Conservation (phyloP, 345 rosid genomes). For the Eucalyptus coolabah region DNA sequence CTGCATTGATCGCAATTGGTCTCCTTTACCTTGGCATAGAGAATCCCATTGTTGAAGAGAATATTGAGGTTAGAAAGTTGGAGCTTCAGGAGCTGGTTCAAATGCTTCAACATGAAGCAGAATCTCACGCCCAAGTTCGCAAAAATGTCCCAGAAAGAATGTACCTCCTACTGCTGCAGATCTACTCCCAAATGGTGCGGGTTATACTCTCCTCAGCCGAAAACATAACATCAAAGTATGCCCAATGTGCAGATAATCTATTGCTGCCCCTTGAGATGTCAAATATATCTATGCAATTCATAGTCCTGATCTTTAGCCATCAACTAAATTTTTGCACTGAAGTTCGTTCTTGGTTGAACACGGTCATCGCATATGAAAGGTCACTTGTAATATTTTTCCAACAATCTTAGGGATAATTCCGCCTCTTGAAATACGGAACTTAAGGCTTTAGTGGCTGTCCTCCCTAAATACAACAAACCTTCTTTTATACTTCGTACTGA, state of each 20-base stretch:
- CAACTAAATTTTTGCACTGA: neutral
- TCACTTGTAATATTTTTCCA: neutral
- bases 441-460: accelerated
- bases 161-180: neutral
- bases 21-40: constrained; percentile 46
- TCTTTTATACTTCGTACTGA: too few species aligned
- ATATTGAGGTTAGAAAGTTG: constrained; percentile 29
- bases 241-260: neutral
- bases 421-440: accelerated
- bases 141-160: constrained; percentile 12
- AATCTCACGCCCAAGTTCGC: constrained; percentile 43
- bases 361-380: neutral
- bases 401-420: too few species aligned
- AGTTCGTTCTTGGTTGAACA: neutral
- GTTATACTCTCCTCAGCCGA: constrained; percentile 28
- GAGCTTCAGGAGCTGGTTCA: constrained; percentile 47
- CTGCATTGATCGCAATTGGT: constrained; percentile 16
- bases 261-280: neutral
- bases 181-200: constrained; percentile 14
- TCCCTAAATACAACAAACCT: accelerated
- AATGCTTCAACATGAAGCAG: constrained; percentile 49
- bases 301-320: neutral
- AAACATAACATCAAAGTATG: neutral
- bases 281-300: neutral
- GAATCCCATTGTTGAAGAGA: constrained; percentile 25